Evolutionary conservation across 106 monocot species (phyloP).

Genomic region (Agapanthus africanus): DNA sequence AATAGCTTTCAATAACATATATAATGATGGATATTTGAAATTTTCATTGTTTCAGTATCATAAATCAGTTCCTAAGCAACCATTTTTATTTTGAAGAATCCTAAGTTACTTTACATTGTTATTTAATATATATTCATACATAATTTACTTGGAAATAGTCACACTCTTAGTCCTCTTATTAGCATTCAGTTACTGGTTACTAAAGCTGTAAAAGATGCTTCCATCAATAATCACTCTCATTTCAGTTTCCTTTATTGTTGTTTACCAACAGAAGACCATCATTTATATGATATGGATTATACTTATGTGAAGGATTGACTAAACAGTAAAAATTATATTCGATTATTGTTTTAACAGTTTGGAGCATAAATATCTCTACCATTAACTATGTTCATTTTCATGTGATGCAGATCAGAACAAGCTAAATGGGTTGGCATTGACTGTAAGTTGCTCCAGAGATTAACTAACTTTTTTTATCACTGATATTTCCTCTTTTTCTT

Average conservation of each 20-base stretch:
- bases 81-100: no score
- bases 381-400: background rate
- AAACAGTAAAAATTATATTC: no score
- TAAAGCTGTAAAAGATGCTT: background rate
- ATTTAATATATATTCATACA: background rate
- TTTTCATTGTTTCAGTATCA: background rate
- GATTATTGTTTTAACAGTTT: no score
- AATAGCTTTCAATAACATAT: background rate
- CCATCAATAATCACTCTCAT: background rate
- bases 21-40: background rate
- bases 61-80: background rate
- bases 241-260: background rate
- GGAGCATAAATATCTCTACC: background rate
- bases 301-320: background rate
- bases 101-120: no score
- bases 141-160: background rate
- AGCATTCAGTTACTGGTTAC: background rate
- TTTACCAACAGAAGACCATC: background rate
- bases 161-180: background rate
- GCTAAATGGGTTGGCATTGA: background rate
- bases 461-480: background rate
- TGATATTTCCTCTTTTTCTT: background rate
- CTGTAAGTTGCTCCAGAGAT: background rate
- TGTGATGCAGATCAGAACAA: background rate
- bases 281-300: conserved; percentile 2